These are phyloP conservation scores for Raffaelea albimanens DNA, from an alignment of 2,329 filamentous ascomycete genomes.

Conservation along the genomic window DNA sequence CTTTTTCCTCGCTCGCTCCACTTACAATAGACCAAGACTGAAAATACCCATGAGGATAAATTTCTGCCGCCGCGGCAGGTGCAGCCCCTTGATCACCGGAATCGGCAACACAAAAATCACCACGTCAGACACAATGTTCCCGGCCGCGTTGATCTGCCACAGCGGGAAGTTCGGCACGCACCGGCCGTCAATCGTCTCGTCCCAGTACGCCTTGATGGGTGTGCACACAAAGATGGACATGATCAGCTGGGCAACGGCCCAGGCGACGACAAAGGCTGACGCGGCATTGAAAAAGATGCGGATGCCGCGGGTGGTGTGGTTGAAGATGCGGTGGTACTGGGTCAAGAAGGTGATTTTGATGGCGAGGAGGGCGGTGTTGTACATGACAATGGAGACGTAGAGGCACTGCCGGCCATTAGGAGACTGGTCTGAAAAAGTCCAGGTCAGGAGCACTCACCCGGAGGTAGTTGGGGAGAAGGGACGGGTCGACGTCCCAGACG, in stretches of 20 bases:
- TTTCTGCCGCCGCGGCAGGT: slow-evolving; percentile 17
- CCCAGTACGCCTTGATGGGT: slow-evolving; percentile 27
- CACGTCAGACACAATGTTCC: slow-evolving; percentile 28
- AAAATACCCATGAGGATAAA: slow-evolving; percentile 24
- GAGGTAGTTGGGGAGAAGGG: neutral
- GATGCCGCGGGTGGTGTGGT: slow-evolving; percentile 18
- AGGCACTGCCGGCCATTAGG: slow-evolving; percentile 18
- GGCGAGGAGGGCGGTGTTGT: slow-evolving; percentile 24
- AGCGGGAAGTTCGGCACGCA: slow-evolving; percentile 24
- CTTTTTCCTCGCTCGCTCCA: too few relatives aligned
- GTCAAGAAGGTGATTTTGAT: slow-evolving; percentile 27
- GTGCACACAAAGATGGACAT: slow-evolving; percentile 24
- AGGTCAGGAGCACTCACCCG: slow-evolving; percentile 1
- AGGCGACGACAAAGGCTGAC: slow-evolving; percentile 21
- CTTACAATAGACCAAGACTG: slow-evolving; percentile 25
- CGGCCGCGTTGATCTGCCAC: slow-evolving; percentile 26
- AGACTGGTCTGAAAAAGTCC: neutral
- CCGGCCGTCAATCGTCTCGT: slow-evolving; percentile 12
- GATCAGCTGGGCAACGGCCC: slow-evolving; percentile 27
- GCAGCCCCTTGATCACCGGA: slow-evolving; percentile 18
- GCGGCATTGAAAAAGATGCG: slow-evolving; percentile 17
- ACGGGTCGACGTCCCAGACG: slow-evolving; percentile 1
- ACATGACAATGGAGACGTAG: slow-evolving; percentile 27
- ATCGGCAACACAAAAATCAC: slow-evolving; percentile 26
- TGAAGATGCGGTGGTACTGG: slow-evolving; percentile 27